Base-by-base conservation (phyloP, 352 stramenopile genomes). In the Saprolegnia parasitica region DNA sequence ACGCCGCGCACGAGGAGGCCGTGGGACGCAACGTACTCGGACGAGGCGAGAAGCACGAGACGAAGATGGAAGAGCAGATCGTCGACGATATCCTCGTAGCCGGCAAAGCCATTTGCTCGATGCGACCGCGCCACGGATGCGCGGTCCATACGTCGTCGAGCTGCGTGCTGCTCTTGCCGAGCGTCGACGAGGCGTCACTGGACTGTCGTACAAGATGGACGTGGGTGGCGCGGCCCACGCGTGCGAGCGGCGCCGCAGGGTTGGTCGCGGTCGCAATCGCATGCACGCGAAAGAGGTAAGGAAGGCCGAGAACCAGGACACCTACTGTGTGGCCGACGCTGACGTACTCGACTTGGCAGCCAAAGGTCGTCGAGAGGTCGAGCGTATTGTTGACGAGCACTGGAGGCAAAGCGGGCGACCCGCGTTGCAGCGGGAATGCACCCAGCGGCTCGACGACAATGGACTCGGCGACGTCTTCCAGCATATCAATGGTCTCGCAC, bases 1-100 rank as follows among this genome's bases (percentile, higher is more conserved):
- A 83, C 82, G 40, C 86, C 86, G 32, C 79, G 80, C 16, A 89
- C 72, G 20, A 93, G 72, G 16, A 91, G 26, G 0, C 86, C 83
- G 23, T 86, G 76, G 23, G 78, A 83, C 6, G 73, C 65, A 10
- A 81, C 77, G 5, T 75, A 58, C 0, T 73, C 71, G 35, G 67
- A 35, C 0, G 24, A 49, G 21, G 39, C 24, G 18, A 65, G 21
- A 46, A 86, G 29, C 11, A 81, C 71, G 16, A 92, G 72, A 20
- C 78, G 76, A 8, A 89, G 58, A 39, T 88, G 81, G 11, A 93
- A 76, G 49, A 90, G 60, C 29, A 81, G 60, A 23, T 90, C 79
- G 20, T 79, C 68, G 26, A 90, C 11, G 46, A 89, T 79, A 9
- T 56, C 24, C 3, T 72, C 74, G 73, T 89, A 93, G 21, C 81